These are phyloP conservation scores for Erysimum cheiri DNA, from an alignment of 441 rosid species.

Conservation along the genomic window DNA sequence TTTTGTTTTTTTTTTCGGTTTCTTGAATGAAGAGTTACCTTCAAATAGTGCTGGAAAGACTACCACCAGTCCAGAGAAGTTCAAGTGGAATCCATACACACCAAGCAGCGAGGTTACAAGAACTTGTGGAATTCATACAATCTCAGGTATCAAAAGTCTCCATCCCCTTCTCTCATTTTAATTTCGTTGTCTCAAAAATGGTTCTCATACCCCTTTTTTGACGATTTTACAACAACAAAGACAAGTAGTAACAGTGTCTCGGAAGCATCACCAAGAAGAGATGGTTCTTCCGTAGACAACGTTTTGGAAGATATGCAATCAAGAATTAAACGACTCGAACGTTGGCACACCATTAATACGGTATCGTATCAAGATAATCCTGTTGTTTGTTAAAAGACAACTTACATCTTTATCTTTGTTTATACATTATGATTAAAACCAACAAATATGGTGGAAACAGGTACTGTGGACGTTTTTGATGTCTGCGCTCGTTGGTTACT, in stretches of 20 bases:
- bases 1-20: neutral
- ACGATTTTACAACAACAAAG: slow-evolving; percentile 44
- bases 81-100: slow-evolving; percentile 77
- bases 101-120: slow-evolving; percentile 90
- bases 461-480: slow-evolving; percentile 95
- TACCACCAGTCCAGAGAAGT: slow-evolving; percentile 73
- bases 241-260: slow-evolving; percentile 75
- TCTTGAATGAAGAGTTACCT: slow-evolving; percentile 74
- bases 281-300: slow-evolving; percentile 67
- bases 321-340: slow-evolving; percentile 89
- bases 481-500: slow-evolving; percentile 96
- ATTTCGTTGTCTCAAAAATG: slow-evolving; percentile 4
- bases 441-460: slow-evolving; percentile 50
- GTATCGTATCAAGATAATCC: slow-evolving; percentile 48
- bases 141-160: slow-evolving; percentile 68
- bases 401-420: neutral
- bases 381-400: slow-evolving; percentile 15
- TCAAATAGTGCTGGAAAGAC: slow-evolving; percentile 86
- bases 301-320: slow-evolving; percentile 88
- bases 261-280: slow-evolving; percentile 83
- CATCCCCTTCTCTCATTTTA: slow-evolving; percentile 10
- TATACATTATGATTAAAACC: neutral
- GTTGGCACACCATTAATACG: slow-evolving; percentile 93
- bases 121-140: slow-evolving; percentile 89
- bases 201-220: neutral